Conservation (phyloP, 2,329 filamentous ascomycete genomes). For the Pseudocercospora crystallina region DNA sequence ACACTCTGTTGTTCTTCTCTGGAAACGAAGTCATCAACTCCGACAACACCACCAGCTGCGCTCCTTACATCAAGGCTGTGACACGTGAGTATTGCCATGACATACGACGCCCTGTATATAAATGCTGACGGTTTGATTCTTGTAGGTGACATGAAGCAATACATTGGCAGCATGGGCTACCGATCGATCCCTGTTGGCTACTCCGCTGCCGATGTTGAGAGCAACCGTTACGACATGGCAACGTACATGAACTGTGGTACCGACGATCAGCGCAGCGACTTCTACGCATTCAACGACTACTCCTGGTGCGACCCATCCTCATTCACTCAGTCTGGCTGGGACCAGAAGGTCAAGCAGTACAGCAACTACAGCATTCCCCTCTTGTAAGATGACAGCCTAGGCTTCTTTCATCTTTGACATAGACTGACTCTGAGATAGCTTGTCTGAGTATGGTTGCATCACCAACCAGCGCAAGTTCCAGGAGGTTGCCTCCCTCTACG, state of each 20-base stretch:
- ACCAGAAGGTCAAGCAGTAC: slow-evolving; percentile 85
- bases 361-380: slow-evolving; percentile 82
- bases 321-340: slow-evolving; percentile 74
- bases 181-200: slow-evolving; percentile 75
- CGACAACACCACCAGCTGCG: slow-evolving; percentile 60
- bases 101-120: too few relatives aligned
- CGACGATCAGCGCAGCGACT: slow-evolving; percentile 80
- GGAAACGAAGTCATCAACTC: slow-evolving; percentile 72
- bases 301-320: slow-evolving; percentile 76
- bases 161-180: slow-evolving; percentile 69
- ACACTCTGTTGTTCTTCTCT: slow-evolving; percentile 82
- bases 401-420: not conserved
- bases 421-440: slow-evolving; percentile 41
- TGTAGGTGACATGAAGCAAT: slow-evolving; percentile 67
- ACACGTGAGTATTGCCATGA: slow-evolving; percentile 50
- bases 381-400: slow-evolving; percentile 52
- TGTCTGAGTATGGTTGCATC: slow-evolving; percentile 93
- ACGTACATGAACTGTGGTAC: slow-evolving; percentile 91
- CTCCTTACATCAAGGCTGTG: slow-evolving; percentile 70
- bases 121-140: too few relatives aligned
- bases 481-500: slow-evolving; percentile 79
- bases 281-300: slow-evolving; percentile 88
- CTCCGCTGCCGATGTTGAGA: slow-evolving; percentile 79
- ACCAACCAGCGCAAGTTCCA: slow-evolving; percentile 77
- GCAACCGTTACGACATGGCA: slow-evolving; percentile 84